phyloP scores from a whole-genome alignment of 352 stramenopile species.

The Phytophthora megakarya region DNA sequence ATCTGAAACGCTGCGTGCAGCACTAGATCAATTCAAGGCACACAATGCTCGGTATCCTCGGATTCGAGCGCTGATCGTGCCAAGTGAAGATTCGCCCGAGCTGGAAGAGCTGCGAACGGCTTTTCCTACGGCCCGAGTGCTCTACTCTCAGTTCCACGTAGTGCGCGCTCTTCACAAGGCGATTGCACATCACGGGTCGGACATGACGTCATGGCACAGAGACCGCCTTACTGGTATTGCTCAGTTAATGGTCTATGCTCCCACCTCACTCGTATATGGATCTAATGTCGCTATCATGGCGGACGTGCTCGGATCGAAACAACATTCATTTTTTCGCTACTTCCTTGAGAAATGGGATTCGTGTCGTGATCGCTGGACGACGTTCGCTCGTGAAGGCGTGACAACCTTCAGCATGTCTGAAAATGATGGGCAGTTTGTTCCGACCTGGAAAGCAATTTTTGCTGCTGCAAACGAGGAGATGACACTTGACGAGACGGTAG shows the following conservation, averaged over 20 bases:
- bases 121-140: slow-evolving; percentile 33
- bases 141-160: slow-evolving; percentile 48
- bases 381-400: slow-evolving; percentile 39
- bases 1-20: slow-evolving; percentile 31
- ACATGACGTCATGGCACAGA: slow-evolving; percentile 42
- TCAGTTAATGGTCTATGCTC: slow-evolving; percentile 40
- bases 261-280: slow-evolving; percentile 31
- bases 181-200: slow-evolving; percentile 28
- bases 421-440: slow-evolving; percentile 27
- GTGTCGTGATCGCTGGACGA: slow-evolving; percentile 39
- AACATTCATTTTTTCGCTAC: slow-evolving; percentile 36
- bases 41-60: slow-evolving; percentile 30
- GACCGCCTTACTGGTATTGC: slow-evolving; percentile 41
- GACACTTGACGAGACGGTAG: slow-evolving; percentile 40
- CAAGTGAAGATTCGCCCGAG: slow-evolving; percentile 14
- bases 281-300: slow-evolving; percentile 34
- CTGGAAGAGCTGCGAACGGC: slow-evolving; percentile 20
- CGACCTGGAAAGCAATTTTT: slow-evolving; percentile 36
- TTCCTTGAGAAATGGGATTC: slow-evolving; percentile 38
- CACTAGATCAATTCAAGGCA: slow-evolving; percentile 38
- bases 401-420: slow-evolving; percentile 41
- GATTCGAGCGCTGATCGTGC: slow-evolving; percentile 36
- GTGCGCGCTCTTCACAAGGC: slow-evolving; percentile 37
- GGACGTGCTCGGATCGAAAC: slow-evolving; percentile 33
- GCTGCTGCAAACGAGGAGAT: slow-evolving; percentile 33